Percentiles rank a stretch among this genome's conserved stretches.
Conservation (phyloP, 2,329 filamentous ascomycete genomes). For the Phialophora verrucosa region DNA sequence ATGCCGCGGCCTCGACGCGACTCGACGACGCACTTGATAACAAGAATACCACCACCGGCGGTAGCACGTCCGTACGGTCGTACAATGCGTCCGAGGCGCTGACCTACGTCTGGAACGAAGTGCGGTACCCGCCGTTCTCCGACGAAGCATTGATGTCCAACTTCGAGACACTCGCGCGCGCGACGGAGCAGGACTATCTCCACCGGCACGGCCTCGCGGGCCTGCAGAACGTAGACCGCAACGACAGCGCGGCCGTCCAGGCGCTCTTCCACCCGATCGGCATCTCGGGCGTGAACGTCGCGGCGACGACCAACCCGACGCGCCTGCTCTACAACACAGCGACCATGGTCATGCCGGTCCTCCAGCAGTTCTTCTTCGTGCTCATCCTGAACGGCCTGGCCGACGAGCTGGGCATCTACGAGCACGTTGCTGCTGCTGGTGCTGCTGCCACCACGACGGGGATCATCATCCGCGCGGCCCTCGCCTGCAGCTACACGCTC, state of each 20-base stretch:
- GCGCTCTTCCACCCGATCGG: constrained; percentile 50
- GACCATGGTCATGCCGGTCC: constrained; percentile 53
- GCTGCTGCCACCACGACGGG: constrained; percentile 43
- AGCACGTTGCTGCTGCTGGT: neutral
- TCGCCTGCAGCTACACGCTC: constrained; percentile 50
- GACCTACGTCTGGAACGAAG: constrained; percentile 54
- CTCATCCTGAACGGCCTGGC: constrained; percentile 54
- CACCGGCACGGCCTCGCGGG: constrained; percentile 25
- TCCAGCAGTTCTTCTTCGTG: constrained; percentile 58
- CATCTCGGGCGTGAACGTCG: constrained; percentile 47
- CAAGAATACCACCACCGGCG: constrained; percentile 4
- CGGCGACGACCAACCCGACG: constrained; percentile 51
- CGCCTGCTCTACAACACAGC: constrained; percentile 55
- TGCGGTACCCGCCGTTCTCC: constrained; percentile 50
- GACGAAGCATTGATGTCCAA: constrained; percentile 45
- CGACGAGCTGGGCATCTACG: constrained; percentile 46
- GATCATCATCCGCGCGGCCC: constrained; percentile 44
- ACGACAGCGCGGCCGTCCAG: constrained; percentile 44
- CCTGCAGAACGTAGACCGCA: constrained; percentile 40
- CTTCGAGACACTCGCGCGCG: constrained; percentile 45
- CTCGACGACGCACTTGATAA: constrained; percentile 46
- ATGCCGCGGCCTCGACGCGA: constrained; percentile 46
- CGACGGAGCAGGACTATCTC: constrained; percentile 30
- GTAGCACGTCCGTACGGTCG: constrained; percentile 41
- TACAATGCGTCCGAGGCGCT: constrained; percentile 49